Evolutionary conservation across 1,284 basidiomycete genomes (phyloP).

Genomic region (Farysia itapuensis): DNA sequence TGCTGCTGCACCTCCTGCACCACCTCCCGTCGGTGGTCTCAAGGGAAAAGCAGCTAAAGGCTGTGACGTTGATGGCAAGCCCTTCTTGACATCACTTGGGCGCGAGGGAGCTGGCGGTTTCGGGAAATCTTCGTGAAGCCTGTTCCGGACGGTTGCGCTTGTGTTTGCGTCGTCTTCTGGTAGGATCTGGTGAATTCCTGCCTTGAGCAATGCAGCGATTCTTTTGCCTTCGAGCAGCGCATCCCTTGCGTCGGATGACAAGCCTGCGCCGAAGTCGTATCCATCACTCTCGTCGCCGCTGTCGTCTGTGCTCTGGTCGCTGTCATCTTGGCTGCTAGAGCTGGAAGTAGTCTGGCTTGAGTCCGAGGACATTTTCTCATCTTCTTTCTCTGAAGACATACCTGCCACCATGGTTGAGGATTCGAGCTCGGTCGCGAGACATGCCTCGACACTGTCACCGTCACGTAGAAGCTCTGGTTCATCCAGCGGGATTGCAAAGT

Average conservation of each 20-base stretch:
- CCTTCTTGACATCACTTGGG: too few species aligned
- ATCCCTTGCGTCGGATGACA: too few species aligned
- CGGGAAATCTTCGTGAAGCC: neutral
- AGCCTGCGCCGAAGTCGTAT: too few species aligned
- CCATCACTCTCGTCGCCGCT: neutral
- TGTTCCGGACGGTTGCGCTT: too few species aligned
- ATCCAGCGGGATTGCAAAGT: slow-evolving; percentile 23
- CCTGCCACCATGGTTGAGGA: too few species aligned
- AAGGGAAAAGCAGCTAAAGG: neutral
- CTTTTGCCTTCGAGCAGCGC: slow-evolving; percentile 8
- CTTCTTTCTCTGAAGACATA: too few species aligned
- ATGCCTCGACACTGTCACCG: slow-evolving; percentile 18
- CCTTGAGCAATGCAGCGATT: slow-evolving; percentile 10
- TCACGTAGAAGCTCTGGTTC: slow-evolving; percentile 31
- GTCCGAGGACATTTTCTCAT: too few species aligned
- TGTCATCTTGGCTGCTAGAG: too few species aligned
- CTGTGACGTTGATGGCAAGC: too few species aligned
- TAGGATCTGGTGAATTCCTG: slow-evolving; percentile 1
- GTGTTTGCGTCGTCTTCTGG: neutral
- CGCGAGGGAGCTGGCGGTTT: neutral
- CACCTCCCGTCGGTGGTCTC: too few species aligned
- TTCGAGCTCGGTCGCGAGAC: neutral
- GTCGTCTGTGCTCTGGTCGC: too few species aligned
- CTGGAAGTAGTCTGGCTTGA: too few species aligned
- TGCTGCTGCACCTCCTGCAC: slow-evolving; percentile 4